phyloP scores from a whole-genome alignment of 805 yeast genomes.

The Suhomyces kilbournensis region DNA sequence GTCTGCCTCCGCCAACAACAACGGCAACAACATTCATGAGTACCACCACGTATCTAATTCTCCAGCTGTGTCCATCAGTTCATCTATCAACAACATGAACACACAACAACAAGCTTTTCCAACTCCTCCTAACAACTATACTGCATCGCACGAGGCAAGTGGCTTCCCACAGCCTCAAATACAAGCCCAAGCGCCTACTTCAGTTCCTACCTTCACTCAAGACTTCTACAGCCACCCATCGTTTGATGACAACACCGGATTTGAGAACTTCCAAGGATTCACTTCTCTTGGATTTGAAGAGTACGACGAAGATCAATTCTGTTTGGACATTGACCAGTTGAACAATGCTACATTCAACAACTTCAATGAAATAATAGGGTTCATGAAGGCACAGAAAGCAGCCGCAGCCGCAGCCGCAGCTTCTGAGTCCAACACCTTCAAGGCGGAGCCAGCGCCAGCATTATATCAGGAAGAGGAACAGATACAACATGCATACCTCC shows the following conservation, averaged over 20 bases:
- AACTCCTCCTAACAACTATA: not conserved
- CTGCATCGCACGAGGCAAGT: not conserved
- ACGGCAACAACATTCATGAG: not conserved
- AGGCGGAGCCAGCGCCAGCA: not conserved
- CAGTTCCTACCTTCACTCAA: not conserved
- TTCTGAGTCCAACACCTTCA: not conserved
- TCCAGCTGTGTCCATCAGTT: slow-evolving; percentile 4
- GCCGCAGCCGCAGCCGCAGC: not conserved
- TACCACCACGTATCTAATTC: slow-evolving; percentile 1
- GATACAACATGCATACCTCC: not conserved
- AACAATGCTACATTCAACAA: slow-evolving; percentile 16
- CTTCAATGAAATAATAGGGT: slow-evolving; percentile 12
- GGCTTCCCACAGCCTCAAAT: not conserved
- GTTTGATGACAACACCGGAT: not conserved
- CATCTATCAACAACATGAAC: slow-evolving; percentile 3
- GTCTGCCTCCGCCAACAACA: slow-evolving; percentile 11
- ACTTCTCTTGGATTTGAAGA: slow-evolving; percentile 9
- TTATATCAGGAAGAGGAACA: not conserved
- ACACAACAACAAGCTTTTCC: not conserved
- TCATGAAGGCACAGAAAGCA: slow-evolving; percentile 8
- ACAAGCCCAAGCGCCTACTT: not conserved
- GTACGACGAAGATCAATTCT: slow-evolving; percentile 43
- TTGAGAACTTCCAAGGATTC: not conserved
- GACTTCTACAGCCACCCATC: not conserved
- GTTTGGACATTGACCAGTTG: slow-evolving; percentile 43